A percentile compares a stretch with the other conserved stretches of the same genome.
phyloP scores from a whole-genome alignment of 2,329 filamentous ascomycete species.

The Colletotrichum cordylinicola region DNA sequence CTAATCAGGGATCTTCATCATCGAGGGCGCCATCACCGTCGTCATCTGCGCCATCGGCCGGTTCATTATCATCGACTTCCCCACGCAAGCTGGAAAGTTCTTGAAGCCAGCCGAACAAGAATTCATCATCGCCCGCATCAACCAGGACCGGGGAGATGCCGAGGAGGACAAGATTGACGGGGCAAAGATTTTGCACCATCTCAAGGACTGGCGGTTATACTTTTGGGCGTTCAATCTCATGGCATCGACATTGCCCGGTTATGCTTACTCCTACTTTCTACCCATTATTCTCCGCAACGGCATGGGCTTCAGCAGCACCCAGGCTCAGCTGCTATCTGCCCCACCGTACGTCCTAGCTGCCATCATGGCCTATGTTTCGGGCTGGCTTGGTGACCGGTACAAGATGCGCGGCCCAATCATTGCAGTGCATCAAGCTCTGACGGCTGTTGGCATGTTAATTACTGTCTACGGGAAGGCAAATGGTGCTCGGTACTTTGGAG shows the following conservation, averaged over 20 bases:
- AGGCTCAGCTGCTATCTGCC: slow-evolving; percentile 31
- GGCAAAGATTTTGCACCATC: slow-evolving; percentile 28
- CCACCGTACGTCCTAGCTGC: slow-evolving; percentile 27
- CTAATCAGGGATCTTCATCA: slow-evolving; percentile 21
- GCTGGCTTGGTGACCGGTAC: slow-evolving; percentile 27
- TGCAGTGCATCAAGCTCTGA: slow-evolving; percentile 19
- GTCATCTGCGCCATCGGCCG: slow-evolving; percentile 28
- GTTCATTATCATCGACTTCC: slow-evolving; percentile 28
- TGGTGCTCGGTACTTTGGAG: slow-evolving; percentile 26
- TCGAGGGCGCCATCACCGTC: slow-evolving; percentile 29
- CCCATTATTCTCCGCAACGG: slow-evolving; percentile 39
- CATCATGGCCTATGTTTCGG: slow-evolving; percentile 20
- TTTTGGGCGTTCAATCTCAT: slow-evolving; percentile 37
- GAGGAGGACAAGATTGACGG: slow-evolving; percentile 30
- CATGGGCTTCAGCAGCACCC: slow-evolving; percentile 36
- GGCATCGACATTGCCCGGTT: slow-evolving; percentile 34
- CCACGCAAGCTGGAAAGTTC: slow-evolving; percentile 25
- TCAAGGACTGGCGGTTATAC: slow-evolving; percentile 39
- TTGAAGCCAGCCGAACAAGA: slow-evolving; percentile 24
- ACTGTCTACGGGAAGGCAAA: slow-evolving; percentile 16
- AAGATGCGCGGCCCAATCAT: slow-evolving; percentile 26
- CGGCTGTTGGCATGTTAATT: slow-evolving; percentile 29
- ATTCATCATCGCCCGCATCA: slow-evolving; percentile 37
- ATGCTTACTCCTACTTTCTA: slow-evolving; percentile 40
- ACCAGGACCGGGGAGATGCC: slow-evolving; percentile 25